These are phyloP conservation scores for Candida fluviatilis DNA, from an alignment of 805 yeast species.

Conservation along the genomic window DNA sequence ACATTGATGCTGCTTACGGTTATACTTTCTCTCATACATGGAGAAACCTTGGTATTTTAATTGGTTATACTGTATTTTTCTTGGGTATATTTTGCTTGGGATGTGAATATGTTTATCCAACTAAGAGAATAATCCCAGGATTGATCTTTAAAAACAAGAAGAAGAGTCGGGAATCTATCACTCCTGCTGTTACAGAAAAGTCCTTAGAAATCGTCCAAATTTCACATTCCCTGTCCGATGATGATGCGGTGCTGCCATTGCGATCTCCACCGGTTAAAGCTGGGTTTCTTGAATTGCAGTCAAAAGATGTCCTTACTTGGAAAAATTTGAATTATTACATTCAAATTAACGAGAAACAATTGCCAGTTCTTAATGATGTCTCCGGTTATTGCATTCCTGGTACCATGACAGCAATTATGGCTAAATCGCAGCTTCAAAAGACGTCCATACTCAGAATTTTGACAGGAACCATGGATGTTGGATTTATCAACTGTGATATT, in stretches of 20 bases:
- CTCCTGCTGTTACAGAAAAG: no score
- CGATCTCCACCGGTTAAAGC: background rate
- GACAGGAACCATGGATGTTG: constrained; percentile 74
- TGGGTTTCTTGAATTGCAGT: background rate
- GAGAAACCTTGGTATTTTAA: constrained; percentile 61
- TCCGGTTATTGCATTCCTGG: constrained; percentile 80
- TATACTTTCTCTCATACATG: constrained; percentile 49
- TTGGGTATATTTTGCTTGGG: constrained; percentile 48
- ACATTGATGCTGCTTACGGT: constrained; percentile 36
- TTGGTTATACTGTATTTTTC: constrained; percentile 55
- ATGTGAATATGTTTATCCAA: constrained; percentile 37
- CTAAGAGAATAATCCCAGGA: background rate
- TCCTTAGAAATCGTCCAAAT: no score
- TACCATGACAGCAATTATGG: constrained; percentile 76
- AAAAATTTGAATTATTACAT: constrained; percentile 32
- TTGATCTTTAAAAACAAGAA: background rate
- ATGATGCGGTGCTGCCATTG: background rate
- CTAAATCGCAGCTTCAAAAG: constrained; percentile 84
- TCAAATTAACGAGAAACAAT: constrained; percentile 28
- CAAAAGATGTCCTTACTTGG: constrained; percentile 34
- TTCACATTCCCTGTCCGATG: no score
- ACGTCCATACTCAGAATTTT: constrained; percentile 70
- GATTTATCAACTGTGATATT: constrained; percentile 50
- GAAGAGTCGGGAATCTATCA: background rate
- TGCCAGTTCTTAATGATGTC: constrained; percentile 33